These are phyloP conservation scores for Solanum appendiculatum DNA, from an alignment of 257 asterid species.

Conservation along the genomic window DNA sequence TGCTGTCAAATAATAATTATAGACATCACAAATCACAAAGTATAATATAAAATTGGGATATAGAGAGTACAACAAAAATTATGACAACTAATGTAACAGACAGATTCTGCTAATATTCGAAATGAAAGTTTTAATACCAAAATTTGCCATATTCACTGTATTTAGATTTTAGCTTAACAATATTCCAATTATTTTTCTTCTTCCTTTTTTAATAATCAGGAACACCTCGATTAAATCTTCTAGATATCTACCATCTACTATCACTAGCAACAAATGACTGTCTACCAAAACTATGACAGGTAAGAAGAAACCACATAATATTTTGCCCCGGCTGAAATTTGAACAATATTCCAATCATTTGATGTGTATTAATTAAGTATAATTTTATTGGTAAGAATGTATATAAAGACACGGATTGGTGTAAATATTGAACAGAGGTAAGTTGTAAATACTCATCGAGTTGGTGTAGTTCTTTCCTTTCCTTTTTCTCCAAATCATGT, in stretches of 20 bases:
- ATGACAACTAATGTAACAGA: neutral
- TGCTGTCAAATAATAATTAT: neutral
- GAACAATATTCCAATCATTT: neutral
- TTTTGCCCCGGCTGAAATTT: too few relatives aligned
- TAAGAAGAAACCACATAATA: too few relatives aligned
- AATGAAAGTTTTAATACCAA: neutral
- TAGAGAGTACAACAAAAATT: neutral
- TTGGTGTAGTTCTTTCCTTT: neutral
- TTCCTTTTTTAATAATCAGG: too few relatives aligned
- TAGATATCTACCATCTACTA: neutral
- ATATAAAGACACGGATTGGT: neutral
- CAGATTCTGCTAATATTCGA: neutral
- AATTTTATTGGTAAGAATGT: neutral
- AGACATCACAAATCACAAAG: neutral
- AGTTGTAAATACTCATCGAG: neutral
- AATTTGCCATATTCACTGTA: neutral
- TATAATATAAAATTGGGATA: neutral
- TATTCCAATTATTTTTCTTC: neutral
- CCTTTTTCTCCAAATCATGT: neutral
- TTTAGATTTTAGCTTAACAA: neutral
- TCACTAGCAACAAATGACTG: rapidly evolving
- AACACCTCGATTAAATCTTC: too few relatives aligned
- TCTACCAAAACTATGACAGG: too few relatives aligned
- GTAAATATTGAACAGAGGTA: neutral
- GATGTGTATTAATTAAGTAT: neutral